Evolutionary conservation across 2,329 filamentous ascomycete genomes (phyloP), one percentile per base, ranked within the genome.

Genomic region (Chaetomiaceae sp.): DNA sequence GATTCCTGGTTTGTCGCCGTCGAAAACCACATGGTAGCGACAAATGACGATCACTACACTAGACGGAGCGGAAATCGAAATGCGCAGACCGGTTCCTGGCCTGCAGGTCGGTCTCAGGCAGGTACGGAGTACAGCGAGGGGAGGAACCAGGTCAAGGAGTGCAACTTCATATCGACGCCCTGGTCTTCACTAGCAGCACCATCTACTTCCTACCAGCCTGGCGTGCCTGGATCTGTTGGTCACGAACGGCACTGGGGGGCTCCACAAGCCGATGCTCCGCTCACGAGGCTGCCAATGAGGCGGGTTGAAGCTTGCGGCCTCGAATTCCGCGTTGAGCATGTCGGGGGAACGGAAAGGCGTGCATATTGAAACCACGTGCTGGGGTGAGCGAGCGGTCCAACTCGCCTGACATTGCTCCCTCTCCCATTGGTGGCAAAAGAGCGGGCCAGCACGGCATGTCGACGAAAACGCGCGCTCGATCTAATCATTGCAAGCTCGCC

Each of bases 101-200:
- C 43, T 55, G 53, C 55, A 57, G 46, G 9, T n/a, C n/a, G n/a
- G 44, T 50, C 34, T 48, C 51, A 54, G 54, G 56, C 56, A 53
- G 53, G 55, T 55, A 58, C 50, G 41, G 42, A n/a, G n/a, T n/a
- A n/a, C n/a, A n/a, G n/a, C 44, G 30, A 46, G 45, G 29, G 45
- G 34, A 43, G 42, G 54, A 56, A 56, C 55, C 55, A 48, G 55
- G 56, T 58, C 50, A 50, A 47, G 50, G 36, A 24, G 6, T 53
- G 55, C 49, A 46, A 55, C 50, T 43, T 46, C 35, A 50, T 48
- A 42, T 52, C 17, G 41, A 29, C 40, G 30, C 44, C 40, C 35
- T 39, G 48, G 48, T 49, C 33, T 29, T 47, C 40, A 35, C 48
- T 40, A 44, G 42, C 37, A 27, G 48, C 38, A 12, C 51, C 52